These are phyloP conservation scores for Phytophthora lateralis DNA, from an alignment of 352 stramenopile species.

Conservation along the genomic window DNA sequence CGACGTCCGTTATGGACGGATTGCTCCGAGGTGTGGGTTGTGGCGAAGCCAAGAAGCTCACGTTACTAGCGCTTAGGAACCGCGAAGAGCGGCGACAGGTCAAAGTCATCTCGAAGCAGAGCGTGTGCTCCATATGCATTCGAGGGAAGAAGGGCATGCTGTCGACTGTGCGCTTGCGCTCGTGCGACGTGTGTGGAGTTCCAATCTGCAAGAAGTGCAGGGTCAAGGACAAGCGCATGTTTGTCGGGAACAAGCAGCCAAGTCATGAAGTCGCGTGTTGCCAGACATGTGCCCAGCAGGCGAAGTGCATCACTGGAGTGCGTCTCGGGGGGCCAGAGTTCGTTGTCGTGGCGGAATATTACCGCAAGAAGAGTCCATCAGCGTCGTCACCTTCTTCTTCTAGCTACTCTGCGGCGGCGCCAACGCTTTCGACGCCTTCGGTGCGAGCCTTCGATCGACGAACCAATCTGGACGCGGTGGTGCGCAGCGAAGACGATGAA, in stretches of 20 bases:
- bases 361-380: conserved; percentile 12
- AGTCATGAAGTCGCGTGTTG: conserved; percentile 35
- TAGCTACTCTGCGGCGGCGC: conserved; percentile 4
- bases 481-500: conserved; percentile 2
- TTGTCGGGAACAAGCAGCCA: conserved; percentile 29
- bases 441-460: conserved; percentile 11
- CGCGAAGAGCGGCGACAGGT: conserved; percentile 11
- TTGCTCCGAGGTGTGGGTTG: conserved; percentile 33
- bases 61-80: conserved; percentile 34
- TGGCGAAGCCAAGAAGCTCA: conserved; percentile 54
- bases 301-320: conserved; percentile 32
- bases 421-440: conserved; percentile 13
- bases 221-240: conserved; percentile 50
- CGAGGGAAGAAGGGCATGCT: conserved; percentile 24
- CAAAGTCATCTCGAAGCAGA: conserved; percentile 23
- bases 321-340: conserved; percentile 29
- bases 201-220: conserved; percentile 53
- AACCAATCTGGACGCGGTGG: conserved; percentile 1
- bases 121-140: conserved; percentile 42
- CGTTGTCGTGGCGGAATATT: conserved; percentile 34
- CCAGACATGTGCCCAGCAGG: conserved; percentile 36
- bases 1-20: conserved; percentile 32
- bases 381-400: conserved; percentile 6
- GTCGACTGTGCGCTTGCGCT: conserved; percentile 23
- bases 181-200: conserved; percentile 48